Base-by-base conservation (phyloP, 2,329 filamentous ascomycete species). In the Pseudomassariella vexata region DNA sequence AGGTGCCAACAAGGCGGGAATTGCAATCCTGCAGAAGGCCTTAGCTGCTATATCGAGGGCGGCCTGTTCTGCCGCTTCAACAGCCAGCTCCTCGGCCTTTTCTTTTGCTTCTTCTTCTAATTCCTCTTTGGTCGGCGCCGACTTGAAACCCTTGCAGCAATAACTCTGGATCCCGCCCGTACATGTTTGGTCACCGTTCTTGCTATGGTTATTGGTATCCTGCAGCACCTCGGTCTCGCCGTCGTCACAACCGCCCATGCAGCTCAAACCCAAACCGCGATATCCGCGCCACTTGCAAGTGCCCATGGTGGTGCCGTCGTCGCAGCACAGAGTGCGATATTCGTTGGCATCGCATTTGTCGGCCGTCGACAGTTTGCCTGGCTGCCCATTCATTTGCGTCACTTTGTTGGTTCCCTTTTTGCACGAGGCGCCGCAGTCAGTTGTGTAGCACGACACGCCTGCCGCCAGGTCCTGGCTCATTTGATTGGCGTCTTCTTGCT, bases 31-130 rank as follows among this genome's bases (percentile, higher is more conserved):
- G 36, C 55, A 60, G 30, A 59, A 57, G 2, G 47, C 53, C 27
- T 53, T 59, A 1, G 56, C 53, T 9, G 56, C 56, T 22, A 57
- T 34, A 24, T 58, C 55, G 0, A 57, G 36, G 5, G 53, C 54
- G 10, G 42, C 40, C 7, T 52, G 34, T 27, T 53, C 50, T 2
- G 53, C 55, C 1, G 41, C 41, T 7, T 40, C 40, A 20, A 48
- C 41, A 7, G 52, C 52, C 0, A 41, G 44, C 15, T 37, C 46
- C 18, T 48, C 48, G 8, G 46, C 52, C 14, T 37, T 40, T 24
- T 55, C 47, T 24, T 39, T 36, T 9, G 41, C 41, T 7, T 47
- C 34, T 5, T 46, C 34, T 9, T 35, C 33, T 5, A 56, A 28
- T 24, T 48, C 28, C 5, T 32, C 28, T 18, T 43, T 44, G 12